Conservation (phyloP, 106 monocot species). For the Allium fistulosum region DNA sequence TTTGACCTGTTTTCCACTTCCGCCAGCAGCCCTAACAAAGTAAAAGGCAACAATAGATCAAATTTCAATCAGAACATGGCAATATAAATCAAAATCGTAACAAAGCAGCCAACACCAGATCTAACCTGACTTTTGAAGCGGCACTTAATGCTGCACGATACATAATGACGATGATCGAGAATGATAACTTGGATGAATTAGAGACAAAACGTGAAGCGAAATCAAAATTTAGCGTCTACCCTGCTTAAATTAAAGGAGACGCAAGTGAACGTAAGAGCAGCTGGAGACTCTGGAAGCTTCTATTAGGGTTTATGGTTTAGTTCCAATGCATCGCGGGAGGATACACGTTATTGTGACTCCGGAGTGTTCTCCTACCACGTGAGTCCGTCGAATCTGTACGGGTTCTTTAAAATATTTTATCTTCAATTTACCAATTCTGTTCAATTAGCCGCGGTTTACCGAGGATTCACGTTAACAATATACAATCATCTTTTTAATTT, state of each 20-base stretch:
- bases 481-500: too few species aligned
- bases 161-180: conserved; percentile 11
- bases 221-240: neutral
- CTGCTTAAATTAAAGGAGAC: neutral
- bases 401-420: too few species aligned
- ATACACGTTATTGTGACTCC: neutral
- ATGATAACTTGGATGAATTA: neutral
- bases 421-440: too few species aligned
- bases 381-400: too few species aligned
- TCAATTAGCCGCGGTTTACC: too few species aligned
- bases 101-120: neutral
- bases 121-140: conserved; percentile 26
- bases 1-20: conserved; percentile 23
- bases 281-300: conserved; percentile 7
- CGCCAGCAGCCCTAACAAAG: conserved; percentile 19
- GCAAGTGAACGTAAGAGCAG: neutral
- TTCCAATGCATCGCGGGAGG: neutral
- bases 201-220: neutral
- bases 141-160: conserved; percentile 19
- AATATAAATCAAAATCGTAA: neutral
- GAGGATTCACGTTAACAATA: too few species aligned
- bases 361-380: too few species aligned
- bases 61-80: neutral
- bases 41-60: neutral
- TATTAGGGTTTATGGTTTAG: conserved; percentile 17